Percentiles rank a stretch among this genome's conserved stretches.
Conservation (phyloP, 306 rosid species). For the Glycine tomentella region DNA sequence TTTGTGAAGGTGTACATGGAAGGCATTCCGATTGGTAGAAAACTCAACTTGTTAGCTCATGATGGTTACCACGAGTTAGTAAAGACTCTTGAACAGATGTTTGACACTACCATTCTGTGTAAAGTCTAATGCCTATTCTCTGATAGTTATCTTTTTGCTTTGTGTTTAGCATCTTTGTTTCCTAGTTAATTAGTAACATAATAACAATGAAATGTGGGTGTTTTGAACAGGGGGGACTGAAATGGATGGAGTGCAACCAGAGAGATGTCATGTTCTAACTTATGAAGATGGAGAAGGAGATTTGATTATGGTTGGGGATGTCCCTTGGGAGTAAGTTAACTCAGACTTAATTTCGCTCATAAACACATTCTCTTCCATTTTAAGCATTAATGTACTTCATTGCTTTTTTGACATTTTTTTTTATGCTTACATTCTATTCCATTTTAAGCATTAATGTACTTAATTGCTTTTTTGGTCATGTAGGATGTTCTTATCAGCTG, state of each 20-base stretch:
- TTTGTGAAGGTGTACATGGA: constrained; percentile 90
- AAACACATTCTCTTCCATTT: background rate
- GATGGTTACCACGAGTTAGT: constrained; percentile 63
- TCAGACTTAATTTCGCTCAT: background rate
- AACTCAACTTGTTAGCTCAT: constrained; percentile 72
- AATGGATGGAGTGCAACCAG: constrained; percentile 65
- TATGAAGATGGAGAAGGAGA: constrained; percentile 92
- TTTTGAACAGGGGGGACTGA: constrained; percentile 71
- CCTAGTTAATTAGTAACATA: background rate
- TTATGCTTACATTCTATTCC: too few relatives aligned
- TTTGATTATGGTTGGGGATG: constrained; percentile 83
- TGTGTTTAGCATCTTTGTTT: background rate
- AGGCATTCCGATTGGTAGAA: constrained; percentile 83
- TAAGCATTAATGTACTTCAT: background rate
- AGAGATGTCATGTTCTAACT: constrained; percentile 74
- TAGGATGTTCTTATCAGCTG: constrained; percentile 76
- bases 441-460: too few relatives aligned
- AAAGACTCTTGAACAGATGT: constrained; percentile 78
- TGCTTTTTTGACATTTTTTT: too few relatives aligned
- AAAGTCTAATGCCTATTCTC: constrained; percentile 21
- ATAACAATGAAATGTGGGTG: background rate
- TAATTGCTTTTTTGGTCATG: constrained; percentile 39
- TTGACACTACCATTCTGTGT: constrained; percentile 81
- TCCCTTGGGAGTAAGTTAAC: constrained; percentile 81
- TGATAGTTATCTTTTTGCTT: background rate